A percentile compares a stretch with the other conserved stretches of the same genome.
Conservation (phyloP, 2,329 filamentous ascomycete genomes). For the Ascochyta rabiei region DNA sequence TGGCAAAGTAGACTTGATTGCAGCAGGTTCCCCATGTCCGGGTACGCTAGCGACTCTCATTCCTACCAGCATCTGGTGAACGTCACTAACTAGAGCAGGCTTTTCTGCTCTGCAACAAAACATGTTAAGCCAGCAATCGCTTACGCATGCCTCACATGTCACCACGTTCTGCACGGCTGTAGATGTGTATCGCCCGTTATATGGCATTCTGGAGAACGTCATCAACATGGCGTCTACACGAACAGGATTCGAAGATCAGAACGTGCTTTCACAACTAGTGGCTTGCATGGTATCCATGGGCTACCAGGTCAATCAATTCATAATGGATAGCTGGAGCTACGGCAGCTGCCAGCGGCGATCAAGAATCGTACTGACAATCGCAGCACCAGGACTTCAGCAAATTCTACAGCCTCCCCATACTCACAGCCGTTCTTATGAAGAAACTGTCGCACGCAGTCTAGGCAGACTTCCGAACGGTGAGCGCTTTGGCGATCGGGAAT, state of each 20-base stretch:
- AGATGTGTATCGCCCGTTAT: conserved; percentile 76
- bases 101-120: conserved; percentile 70
- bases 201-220: conserved; percentile 80
- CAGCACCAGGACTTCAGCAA: conserved; percentile 67
- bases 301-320: conserved; percentile 73
- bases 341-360: conserved; percentile 70
- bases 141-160: conserved; percentile 76
- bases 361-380: conserved; percentile 73
- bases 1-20: conserved; percentile 71
- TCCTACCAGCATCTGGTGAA: too few relatives aligned
- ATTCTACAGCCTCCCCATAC: conserved; percentile 64
- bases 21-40: conserved; percentile 77
- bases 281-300: conserved; percentile 76
- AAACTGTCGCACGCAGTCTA: conserved; percentile 49
- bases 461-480: conserved; percentile 53
- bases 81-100: conserved; percentile 47
- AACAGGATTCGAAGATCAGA: conserved; percentile 57
- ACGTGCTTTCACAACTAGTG: conserved; percentile 75
- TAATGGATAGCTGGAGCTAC: conserved; percentile 72
- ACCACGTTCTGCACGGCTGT: conserved; percentile 77
- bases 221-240: conserved; percentile 63
- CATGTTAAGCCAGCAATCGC: conserved; percentile 60
- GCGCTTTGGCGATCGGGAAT: conserved; percentile 62
- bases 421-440: conserved; percentile 62
- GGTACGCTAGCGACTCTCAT: conserved; percentile 9